These are phyloP conservation scores for Magnolia kwangsiensis DNA, from an alignment of 164 flowering plant genomes.

Conservation along the genomic window DNA sequence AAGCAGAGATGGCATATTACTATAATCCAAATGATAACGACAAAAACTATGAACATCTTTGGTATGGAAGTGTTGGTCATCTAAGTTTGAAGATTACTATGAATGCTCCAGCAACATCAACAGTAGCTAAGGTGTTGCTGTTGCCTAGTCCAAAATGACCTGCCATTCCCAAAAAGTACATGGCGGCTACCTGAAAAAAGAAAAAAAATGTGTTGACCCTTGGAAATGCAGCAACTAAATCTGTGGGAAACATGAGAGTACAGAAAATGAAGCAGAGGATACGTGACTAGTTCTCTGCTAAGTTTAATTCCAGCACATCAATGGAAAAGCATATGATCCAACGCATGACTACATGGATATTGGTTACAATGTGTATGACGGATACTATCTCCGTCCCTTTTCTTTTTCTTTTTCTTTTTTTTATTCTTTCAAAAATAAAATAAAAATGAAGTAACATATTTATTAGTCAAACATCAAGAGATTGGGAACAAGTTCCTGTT, in stretches of 20 bases:
- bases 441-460: too few species aligned
- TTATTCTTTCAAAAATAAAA: too few species aligned
- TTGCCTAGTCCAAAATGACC: slow-evolving; percentile 97
- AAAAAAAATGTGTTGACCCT: neutral
- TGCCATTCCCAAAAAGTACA: slow-evolving; percentile 77
- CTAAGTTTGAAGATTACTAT: slow-evolving; percentile 37
- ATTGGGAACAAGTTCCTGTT: too few species aligned
- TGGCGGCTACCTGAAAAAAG: slow-evolving; percentile 56
- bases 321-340: too few species aligned
- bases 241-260: too few species aligned
- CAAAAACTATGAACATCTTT: neutral
- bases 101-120: slow-evolving; percentile 97
- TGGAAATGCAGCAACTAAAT: neutral
- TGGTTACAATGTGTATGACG: too few species aligned
- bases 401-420: too few species aligned
- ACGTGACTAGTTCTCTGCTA: neutral
- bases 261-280: neutral
- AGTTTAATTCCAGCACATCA: neutral
- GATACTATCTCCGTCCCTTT: too few species aligned
- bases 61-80: neutral
- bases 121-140: slow-evolving; percentile 89
- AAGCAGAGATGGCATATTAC: neutral
- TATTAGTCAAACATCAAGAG: too few species aligned
- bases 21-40: neutral
- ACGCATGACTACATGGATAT: too few species aligned